Evolutionary conservation across 352 stramenopile species (phyloP).

Genomic region (Phytophthora uliginosa): DNA sequence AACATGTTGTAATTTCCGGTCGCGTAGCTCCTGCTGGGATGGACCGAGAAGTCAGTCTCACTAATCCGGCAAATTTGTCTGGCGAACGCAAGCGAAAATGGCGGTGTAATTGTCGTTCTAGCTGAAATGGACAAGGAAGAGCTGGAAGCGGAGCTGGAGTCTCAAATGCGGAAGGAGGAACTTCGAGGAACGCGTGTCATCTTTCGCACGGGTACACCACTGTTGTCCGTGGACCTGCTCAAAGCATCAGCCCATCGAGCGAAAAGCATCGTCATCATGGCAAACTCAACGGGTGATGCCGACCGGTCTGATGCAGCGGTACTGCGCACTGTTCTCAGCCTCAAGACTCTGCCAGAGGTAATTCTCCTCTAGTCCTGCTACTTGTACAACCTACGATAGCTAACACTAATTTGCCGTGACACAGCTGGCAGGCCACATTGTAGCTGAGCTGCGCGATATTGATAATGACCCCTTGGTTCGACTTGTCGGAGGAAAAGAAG

Average conservation of each 20-base stretch:
- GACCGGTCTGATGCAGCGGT: conserved; percentile 82
- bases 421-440: conserved; percentile 75
- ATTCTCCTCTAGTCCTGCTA: neutral
- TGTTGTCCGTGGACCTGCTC: conserved; percentile 77
- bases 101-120: conserved; percentile 79
- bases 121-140: conserved; percentile 77
- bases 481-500: conserved; percentile 72
- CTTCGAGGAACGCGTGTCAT: conserved; percentile 77
- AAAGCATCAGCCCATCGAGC: conserved; percentile 80
- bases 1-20: neutral
- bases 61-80: conserved; percentile 86
- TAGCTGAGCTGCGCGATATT: conserved; percentile 87
- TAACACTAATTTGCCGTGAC: neutral
- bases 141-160: conserved; percentile 68
- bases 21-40: conserved; percentile 77
- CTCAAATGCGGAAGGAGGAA: conserved; percentile 56
- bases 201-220: conserved; percentile 76
- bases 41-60: conserved; percentile 84
- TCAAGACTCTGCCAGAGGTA: conserved; percentile 75
- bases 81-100: conserved; percentile 85
- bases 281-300: conserved; percentile 63
- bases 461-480: conserved; percentile 83
- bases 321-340: conserved; percentile 75
- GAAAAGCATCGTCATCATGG: conserved; percentile 81
- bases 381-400: neutral